These are phyloP conservation scores for Obelidium mucronatum DNA, from an alignment of 192 early-diverging fungal species.

Conservation along the genomic window DNA sequence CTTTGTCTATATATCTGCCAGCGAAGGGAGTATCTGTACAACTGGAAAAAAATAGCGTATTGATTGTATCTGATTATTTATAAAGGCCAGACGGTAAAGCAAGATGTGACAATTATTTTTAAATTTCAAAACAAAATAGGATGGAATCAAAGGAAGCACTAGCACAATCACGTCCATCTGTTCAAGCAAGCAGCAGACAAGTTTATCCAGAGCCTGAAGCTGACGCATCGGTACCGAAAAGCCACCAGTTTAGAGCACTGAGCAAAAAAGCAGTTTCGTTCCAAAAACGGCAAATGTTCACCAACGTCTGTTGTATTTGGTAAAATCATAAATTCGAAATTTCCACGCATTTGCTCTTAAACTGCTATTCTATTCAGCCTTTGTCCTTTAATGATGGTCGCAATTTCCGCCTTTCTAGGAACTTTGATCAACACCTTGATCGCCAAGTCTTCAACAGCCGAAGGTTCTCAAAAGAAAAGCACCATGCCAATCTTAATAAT, in stretches of 20 bases:
- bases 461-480: slow-evolving; percentile 26
- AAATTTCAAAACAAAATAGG: no score
- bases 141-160: no score
- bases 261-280: slow-evolving; percentile 11
- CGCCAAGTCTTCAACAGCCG: slow-evolving; percentile 39
- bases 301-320: slow-evolving; percentile 27
- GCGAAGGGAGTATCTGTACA: no score
- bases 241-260: slow-evolving; percentile 45
- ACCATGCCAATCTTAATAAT: not conserved
- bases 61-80: no score
- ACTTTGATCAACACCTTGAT: slow-evolving; percentile 61
- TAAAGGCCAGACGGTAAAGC: no score
- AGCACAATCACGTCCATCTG: no score
- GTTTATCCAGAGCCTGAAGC: not conserved
- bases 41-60: no score
- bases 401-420: slow-evolving; percentile 63
- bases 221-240: not conserved
- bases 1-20: no score
- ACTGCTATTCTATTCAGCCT: not conserved
- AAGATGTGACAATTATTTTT: no score
- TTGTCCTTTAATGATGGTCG: slow-evolving; percentile 74
- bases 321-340: not conserved
- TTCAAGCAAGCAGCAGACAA: not conserved
- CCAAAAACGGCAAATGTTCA: slow-evolving; percentile 35
- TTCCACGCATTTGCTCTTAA: not conserved